Percentiles rank a stretch among this genome's conserved stretches.
phyloP scores from a whole-genome alignment of 768 basidiomycete species.

The Psilocybe sp. region DNA sequence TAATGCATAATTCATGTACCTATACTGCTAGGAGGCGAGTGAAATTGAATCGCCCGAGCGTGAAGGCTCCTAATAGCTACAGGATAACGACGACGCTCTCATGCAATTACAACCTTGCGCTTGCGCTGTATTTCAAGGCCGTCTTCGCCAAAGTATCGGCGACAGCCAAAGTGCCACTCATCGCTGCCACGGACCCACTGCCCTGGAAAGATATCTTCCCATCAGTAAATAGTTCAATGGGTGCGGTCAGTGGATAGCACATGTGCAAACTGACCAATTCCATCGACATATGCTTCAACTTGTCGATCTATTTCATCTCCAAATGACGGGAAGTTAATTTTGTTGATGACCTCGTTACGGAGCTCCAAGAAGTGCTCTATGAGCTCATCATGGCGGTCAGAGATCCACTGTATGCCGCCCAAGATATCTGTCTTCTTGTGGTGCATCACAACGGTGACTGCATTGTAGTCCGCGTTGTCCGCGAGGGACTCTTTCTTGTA shows the following conservation, averaged over 20 bases:
- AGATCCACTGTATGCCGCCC: constrained; percentile 4
- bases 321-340: constrained; percentile 6
- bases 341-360: background rate
- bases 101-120: constrained; percentile 4
- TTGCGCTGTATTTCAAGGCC: constrained; percentile 5
- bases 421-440: constrained; percentile 1
- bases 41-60: too few species aligned
- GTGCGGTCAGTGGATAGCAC: too few species aligned
- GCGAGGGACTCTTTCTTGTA: constrained; percentile 4
- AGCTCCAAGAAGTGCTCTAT: constrained; percentile 2
- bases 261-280: background rate
- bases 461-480: constrained; percentile 7
- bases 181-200: constrained; percentile 6
- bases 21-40: too few species aligned
- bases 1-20: too few species aligned
- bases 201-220: background rate
- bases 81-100: too few species aligned
- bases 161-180: constrained; percentile 2
- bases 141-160: constrained; percentile 1
- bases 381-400: constrained; percentile 1
- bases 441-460: constrained; percentile 5
- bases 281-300: constrained; percentile 2
- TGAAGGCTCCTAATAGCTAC: too few species aligned
- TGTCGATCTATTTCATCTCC: constrained; percentile 3
- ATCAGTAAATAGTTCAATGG: too few species aligned